A percentile compares a stretch with the other conserved stretches of the same genome.
phyloP scores from a whole-genome alignment of 208 protist genomes.

The Trypanosoma vivax region DNA sequence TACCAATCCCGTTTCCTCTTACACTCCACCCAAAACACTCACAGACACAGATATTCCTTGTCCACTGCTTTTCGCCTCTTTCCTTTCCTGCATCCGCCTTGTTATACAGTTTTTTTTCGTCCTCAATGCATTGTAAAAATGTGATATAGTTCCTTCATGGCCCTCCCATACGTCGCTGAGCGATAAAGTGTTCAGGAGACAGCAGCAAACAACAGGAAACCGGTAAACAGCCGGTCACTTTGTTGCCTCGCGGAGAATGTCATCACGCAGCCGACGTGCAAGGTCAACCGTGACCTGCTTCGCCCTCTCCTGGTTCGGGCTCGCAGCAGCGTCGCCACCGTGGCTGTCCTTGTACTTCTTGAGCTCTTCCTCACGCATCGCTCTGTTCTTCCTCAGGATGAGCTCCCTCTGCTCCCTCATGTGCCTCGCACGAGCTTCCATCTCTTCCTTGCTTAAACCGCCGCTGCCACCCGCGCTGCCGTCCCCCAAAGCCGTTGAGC shows the following conservation, averaged over 20 bases:
- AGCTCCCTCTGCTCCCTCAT: conserved; percentile 81
- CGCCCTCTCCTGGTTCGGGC: conserved; percentile 12
- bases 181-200: too few relatives aligned
- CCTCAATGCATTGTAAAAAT: too few relatives aligned
- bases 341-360: conserved; percentile 42
- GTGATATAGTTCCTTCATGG: too few relatives aligned
- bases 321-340: conserved; percentile 8
- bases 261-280: conserved; percentile 72
- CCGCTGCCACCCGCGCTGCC: conserved; percentile 1
- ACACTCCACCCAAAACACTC: too few relatives aligned
- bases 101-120: too few relatives aligned
- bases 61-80: too few relatives aligned
- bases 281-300: conserved; percentile 77
- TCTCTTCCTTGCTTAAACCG: conserved; percentile 33
- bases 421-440: conserved; percentile 63
- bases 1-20: too few relatives aligned
- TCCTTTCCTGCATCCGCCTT: too few relatives aligned
- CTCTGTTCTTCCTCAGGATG: conserved; percentile 72
- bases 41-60: too few relatives aligned
- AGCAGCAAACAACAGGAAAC: background rate
- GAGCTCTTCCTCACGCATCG: conserved; percentile 61
- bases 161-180: too few relatives aligned
- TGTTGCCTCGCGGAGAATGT: conserved; percentile 59
- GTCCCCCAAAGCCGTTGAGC: background rate
- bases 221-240: conserved; percentile 17